phyloP scores from a whole-genome alignment of 257 asterid species.

The Hygrophila difformis region DNA sequence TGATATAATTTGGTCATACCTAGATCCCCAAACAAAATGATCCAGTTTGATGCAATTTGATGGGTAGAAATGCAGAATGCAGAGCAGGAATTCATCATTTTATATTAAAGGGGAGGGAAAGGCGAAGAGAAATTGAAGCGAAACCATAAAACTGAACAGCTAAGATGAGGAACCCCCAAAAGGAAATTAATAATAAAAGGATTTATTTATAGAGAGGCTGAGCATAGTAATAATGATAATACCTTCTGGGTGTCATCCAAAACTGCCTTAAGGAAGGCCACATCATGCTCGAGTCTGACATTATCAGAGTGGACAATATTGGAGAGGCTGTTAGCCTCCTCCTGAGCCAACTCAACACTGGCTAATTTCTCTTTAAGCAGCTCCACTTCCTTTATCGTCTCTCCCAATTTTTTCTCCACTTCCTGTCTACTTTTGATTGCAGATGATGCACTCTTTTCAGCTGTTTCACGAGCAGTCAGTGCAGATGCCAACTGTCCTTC shows the following conservation, averaged over 20 bases:
- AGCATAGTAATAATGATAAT: background rate
- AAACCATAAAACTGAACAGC: background rate
- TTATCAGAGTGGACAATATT: slow-evolving; percentile 95
- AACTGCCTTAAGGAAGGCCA: slow-evolving; percentile 93
- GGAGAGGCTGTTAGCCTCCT: slow-evolving; percentile 79
- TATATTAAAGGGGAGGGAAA: no score
- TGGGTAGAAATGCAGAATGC: no score
- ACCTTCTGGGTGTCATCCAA: slow-evolving; percentile 96
- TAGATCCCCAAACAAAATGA: no score
- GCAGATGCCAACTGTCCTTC: slow-evolving; percentile 82
- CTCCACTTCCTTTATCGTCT: slow-evolving; percentile 67
- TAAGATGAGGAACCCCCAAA: no score
- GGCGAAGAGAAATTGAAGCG: slow-evolving; percentile 4
- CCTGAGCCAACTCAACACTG: slow-evolving; percentile 75
- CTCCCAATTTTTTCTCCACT: slow-evolving; percentile 56
- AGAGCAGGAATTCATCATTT: no score
- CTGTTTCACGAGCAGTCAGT: slow-evolving; percentile 56
- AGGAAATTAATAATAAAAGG: no score
- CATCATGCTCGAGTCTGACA: slow-evolving; percentile 92
- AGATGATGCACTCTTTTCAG: slow-evolving; percentile 53
- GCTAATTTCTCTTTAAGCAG: slow-evolving; percentile 78
- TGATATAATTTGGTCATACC: no score
- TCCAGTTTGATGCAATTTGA: no score
- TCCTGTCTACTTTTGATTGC: slow-evolving; percentile 66
- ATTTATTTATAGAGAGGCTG: slow-evolving; percentile 3